Conservation (phyloP, 2,329 filamentous ascomycete species). For the Aureobasidium namibiae region DNA sequence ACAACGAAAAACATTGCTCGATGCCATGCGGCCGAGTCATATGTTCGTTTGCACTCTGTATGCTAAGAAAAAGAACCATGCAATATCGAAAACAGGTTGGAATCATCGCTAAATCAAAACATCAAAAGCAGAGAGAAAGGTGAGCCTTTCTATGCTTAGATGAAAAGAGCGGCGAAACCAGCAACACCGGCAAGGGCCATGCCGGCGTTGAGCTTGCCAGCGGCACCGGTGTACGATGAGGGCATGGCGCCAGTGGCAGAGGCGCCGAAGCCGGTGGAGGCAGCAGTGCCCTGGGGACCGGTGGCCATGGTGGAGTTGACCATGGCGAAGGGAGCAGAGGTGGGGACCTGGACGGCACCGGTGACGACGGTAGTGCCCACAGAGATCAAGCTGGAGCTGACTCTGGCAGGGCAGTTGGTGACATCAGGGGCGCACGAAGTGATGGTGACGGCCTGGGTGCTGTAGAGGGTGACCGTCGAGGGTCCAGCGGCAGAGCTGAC, state of each 20-base stretch:
- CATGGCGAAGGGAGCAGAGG: slow-evolving; percentile 11
- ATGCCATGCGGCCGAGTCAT: background rate
- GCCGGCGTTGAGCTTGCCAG: slow-evolving; percentile 15
- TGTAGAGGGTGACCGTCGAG: slow-evolving; percentile 17
- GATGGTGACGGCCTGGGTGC: slow-evolving; percentile 28
- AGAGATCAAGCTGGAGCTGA: background rate
- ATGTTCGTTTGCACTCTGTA: background rate
- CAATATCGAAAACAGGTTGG: background rate
- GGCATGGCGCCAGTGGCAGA: slow-evolving; percentile 10
- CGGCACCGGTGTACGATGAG: slow-evolving; percentile 15
- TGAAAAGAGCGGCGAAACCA: slow-evolving; percentile 17
- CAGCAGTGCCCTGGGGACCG: slow-evolving; percentile 3
- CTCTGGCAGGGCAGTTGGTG: slow-evolving; percentile 28
- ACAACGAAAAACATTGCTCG: background rate
- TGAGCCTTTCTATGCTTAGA: slow-evolving; percentile 13
- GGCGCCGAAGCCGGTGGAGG: slow-evolving; percentile 12
- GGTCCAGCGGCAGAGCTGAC: background rate
- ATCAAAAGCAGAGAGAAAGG: background rate
- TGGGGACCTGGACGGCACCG: background rate
- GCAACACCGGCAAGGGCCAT: slow-evolving; percentile 17
- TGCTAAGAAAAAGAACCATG: background rate
- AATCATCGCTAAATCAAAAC: slow-evolving; percentile 1
- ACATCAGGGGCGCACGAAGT: slow-evolving; percentile 31
- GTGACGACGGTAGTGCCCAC: slow-evolving; percentile 12
- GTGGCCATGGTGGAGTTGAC: slow-evolving; percentile 2